phyloP scores from a whole-genome alignment of 352 stramenopile genomes.

The Phytopythium aichiense region DNA sequence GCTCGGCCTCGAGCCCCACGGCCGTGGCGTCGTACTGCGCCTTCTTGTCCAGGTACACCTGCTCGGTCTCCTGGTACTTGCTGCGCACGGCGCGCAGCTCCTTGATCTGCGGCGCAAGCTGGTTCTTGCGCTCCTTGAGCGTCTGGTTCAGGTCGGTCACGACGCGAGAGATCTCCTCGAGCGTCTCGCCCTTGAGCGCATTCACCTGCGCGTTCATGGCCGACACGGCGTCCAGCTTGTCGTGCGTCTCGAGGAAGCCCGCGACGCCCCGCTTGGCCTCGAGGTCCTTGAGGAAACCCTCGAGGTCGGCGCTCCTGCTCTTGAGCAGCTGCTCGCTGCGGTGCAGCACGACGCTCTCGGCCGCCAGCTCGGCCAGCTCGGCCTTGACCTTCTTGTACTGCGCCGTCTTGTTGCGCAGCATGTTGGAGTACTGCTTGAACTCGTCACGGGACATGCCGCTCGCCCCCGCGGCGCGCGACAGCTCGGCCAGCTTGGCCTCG shows the following conservation, averaged over 20 bases:
- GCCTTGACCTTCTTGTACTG: constrained; percentile 90
- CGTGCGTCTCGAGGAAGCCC: constrained; percentile 85
- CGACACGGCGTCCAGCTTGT: constrained; percentile 84
- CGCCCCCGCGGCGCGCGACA: constrained; percentile 20
- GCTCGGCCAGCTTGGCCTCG: constrained; percentile 57
- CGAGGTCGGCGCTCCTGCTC: constrained; percentile 74
- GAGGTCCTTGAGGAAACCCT: constrained; percentile 80
- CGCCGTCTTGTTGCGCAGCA: constrained; percentile 90
- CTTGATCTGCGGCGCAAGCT: constrained; percentile 91
- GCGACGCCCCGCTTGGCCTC: constrained; percentile 84
- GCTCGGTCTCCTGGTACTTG: constrained; percentile 89
- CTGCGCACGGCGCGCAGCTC: constrained; percentile 86
- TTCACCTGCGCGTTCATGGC: constrained; percentile 89
- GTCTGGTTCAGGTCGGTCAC: constrained; percentile 91
- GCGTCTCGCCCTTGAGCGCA: constrained; percentile 88
- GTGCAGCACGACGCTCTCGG: constrained; percentile 89
- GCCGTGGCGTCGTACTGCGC: constrained; percentile 87
- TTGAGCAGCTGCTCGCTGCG: constrained; percentile 91
- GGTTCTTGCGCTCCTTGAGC: constrained; percentile 89
- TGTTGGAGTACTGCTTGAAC: constrained; percentile 87
- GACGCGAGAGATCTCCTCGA: constrained; percentile 92
- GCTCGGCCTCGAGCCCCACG: constrained; percentile 83
- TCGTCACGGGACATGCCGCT: constrained; percentile 86
- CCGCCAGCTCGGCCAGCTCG: constrained; percentile 80
- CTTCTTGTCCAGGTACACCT: constrained; percentile 86